Percentiles rank a stretch among this genome's conserved stretches.
Conservation (phyloP, 495 filamentous ascomycete species). For the Astrothelium macrocarpum region DNA sequence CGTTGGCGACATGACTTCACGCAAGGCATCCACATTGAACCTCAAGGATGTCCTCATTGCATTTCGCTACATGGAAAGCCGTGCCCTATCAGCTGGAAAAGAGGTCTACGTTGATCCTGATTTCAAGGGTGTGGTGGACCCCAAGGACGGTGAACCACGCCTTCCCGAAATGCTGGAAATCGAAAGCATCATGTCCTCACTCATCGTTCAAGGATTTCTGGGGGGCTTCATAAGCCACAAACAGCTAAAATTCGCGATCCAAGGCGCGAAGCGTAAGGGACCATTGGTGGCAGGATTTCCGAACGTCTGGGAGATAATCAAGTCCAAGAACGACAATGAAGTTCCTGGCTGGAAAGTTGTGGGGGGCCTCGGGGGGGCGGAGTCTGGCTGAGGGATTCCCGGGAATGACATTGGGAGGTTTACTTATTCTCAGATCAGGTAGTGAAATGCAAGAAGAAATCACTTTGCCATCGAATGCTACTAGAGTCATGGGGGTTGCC, state of each 20-base stretch:
- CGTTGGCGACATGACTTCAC: slow-evolving; percentile 37
- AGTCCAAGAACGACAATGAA: slow-evolving; percentile 31
- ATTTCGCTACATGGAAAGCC: slow-evolving; percentile 31
- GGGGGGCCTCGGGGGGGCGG: no score
- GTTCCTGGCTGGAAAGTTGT: slow-evolving; percentile 25
- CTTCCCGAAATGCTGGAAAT: slow-evolving; percentile 52
- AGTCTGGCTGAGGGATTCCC: no score
- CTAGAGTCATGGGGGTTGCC: neutral
- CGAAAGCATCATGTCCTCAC: slow-evolving; percentile 66
- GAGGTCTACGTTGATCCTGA: slow-evolving; percentile 36
- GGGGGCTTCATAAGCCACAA: slow-evolving; percentile 76
- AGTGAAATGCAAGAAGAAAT: neutral
- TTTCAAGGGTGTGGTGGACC: slow-evolving; percentile 26
- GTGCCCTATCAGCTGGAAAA: slow-evolving; percentile 11
- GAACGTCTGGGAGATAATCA: slow-evolving; percentile 50
- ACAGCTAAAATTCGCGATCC: slow-evolving; percentile 67
- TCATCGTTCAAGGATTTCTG: slow-evolving; percentile 75
- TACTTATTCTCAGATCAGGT: neutral
- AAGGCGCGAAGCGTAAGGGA: slow-evolving; percentile 59
- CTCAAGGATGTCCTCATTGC: slow-evolving; percentile 46
- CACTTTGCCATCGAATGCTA: neutral
- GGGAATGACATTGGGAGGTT: no score
- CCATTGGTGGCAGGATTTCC: slow-evolving; percentile 52
- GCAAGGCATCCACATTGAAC: slow-evolving; percentile 47
- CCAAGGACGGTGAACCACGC: slow-evolving; percentile 39